Evolutionary conservation across 2,329 filamentous ascomycete genomes (phyloP).

Genomic region (Sporothrix globosa): DNA sequence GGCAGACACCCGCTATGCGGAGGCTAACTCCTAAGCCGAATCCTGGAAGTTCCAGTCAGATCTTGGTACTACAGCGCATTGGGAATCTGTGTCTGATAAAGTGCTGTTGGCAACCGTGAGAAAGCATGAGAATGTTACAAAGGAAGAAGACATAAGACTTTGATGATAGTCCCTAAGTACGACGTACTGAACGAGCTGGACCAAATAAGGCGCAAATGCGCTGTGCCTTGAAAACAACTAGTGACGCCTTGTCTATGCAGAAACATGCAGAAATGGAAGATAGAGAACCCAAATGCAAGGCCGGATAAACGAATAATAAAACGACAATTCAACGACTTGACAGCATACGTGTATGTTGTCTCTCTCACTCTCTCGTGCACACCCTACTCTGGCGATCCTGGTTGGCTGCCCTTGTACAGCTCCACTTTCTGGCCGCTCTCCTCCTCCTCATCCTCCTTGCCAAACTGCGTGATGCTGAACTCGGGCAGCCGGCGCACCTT

Average conservation of each 20-base stretch:
- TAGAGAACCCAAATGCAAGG: neutral
- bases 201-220: neutral
- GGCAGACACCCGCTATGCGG: constrained; percentile 16
- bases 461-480: constrained; percentile 62
- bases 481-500: constrained; percentile 49
- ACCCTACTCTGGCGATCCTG: constrained; percentile 38
- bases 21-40: constrained; percentile 17
- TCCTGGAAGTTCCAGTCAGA: neutral
- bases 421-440: constrained; percentile 43
- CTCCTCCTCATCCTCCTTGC: constrained; percentile 52
- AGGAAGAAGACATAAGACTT: too few species aligned
- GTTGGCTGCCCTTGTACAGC: constrained; percentile 44
- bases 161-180: too few species aligned
- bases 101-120: too few species aligned
- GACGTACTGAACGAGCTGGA: too few species aligned
- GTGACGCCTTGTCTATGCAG: constrained; percentile 7
- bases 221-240: neutral
- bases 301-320: neutral
- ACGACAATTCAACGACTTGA: neutral
- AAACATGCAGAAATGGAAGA: neutral
- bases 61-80: neutral
- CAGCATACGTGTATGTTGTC: too few species aligned
- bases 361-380: too few species aligned
- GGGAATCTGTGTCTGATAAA: neutral
- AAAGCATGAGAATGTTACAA: too few species aligned